Evolutionary conservation across 2,329 filamentous ascomycete species (phyloP).

Genomic region (Pestalotiopsis sp.): DNA sequence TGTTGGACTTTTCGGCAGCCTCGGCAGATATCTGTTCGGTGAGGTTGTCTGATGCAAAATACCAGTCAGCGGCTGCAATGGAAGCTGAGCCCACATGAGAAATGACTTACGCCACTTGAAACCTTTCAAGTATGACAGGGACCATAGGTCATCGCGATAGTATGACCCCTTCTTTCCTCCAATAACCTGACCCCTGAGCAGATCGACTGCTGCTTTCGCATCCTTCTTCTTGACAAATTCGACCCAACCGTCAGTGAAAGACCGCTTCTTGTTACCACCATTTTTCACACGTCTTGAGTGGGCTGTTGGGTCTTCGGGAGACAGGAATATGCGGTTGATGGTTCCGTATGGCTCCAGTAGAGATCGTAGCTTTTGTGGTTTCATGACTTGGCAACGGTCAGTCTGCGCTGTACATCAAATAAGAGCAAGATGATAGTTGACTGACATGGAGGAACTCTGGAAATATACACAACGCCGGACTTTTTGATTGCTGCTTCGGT

Average conservation of each 20-base stretch:
- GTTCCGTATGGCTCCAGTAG: conserved; percentile 75
- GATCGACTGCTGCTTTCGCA: conserved; percentile 75
- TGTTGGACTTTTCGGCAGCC: conserved; percentile 76
- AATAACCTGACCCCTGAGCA: conserved; percentile 77
- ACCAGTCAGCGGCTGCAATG: conserved; percentile 23
- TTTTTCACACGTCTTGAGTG: conserved; percentile 69
- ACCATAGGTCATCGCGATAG: conserved; percentile 89
- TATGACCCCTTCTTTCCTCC: conserved; percentile 83
- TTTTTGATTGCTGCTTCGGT: conserved; percentile 68
- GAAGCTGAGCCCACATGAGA: conserved; percentile 16
- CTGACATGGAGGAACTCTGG: conserved; percentile 73
- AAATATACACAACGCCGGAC: conserved; percentile 83
- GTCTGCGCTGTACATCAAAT: neutral
- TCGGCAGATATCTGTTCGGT: conserved; percentile 81
- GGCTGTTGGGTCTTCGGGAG: conserved; percentile 71
- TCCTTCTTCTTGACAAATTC: conserved; percentile 78
- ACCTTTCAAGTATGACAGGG: conserved; percentile 76
- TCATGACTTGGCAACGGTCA: conserved; percentile 63
- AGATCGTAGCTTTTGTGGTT: conserved; percentile 75
- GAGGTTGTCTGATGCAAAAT: conserved; percentile 44
- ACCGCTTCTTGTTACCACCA: conserved; percentile 82
- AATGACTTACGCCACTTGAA: conserved; percentile 70
- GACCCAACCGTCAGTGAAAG: conserved; percentile 85
- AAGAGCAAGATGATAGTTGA: neutral
- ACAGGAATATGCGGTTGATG: conserved; percentile 69